Base-by-base conservation (phyloP, 345 rosid genomes). In the Eutrema japonicum region DNA sequence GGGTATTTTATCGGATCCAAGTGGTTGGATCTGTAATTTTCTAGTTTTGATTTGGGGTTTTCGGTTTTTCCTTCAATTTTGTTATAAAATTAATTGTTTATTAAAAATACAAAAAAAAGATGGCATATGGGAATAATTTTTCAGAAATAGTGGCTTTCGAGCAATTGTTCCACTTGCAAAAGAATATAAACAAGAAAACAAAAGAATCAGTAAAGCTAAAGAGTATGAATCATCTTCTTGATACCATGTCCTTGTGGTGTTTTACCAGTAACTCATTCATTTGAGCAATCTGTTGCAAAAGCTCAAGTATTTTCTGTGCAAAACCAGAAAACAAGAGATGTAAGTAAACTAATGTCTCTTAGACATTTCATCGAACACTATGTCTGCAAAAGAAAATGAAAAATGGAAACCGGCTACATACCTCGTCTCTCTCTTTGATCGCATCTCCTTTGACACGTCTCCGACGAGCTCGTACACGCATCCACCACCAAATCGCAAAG, bases 241-340 rank as follows among this genome's bases (percentile, higher is more conserved):
- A 70, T 4, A 83, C 67, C 11, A 76, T 42, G 54, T 64, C 80
- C 63, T 72, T 86, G 78, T 86, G 87, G 10, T 80, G 85, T 6
- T 66, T 74, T n/a, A 88, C 9, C 10, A 85, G 73, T 64, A 81
- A 66, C 71, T 86, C 83, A 66, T 88, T 88, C 83, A 84, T 82
- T 61, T 85, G 77, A 66, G 82, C 90, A 30, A 88, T 81, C 59
- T 88, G 87, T 52, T 78, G 79, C 76, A 86, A 66, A 2, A 88
- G 85, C 78, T 80, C 68, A 50, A 64, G 49, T 50, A 88, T 86
- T 75, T 77, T 82, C 93, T 86, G 86, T 33, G n/a, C 50, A 64
- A 26, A 49, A 60, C 4, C 18, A 50, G 0, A 8, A 66, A 27
- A 22, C 6, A 49, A 53, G 13, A 41, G 5, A 2, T 43, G 18